These are phyloP conservation scores for Skeletonema potamos DNA, from an alignment of 108 stramenopile species.

Conservation along the genomic window DNA sequence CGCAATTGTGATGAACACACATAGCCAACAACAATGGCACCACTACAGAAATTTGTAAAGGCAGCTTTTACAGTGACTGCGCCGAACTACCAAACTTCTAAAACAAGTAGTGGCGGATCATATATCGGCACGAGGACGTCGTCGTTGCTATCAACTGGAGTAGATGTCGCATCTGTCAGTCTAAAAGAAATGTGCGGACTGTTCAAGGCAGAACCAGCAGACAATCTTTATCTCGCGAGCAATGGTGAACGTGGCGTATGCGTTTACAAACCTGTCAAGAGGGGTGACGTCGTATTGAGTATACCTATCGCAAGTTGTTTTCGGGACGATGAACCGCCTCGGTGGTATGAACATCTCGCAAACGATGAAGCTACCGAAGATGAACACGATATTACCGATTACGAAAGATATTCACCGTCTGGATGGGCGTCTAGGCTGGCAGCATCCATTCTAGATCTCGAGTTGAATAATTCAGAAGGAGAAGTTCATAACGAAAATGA, in stretches of 20 bases:
- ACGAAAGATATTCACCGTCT: conserved; percentile 19
- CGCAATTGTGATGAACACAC: no score
- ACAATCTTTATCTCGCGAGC: background rate
- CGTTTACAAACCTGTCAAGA: conserved; percentile 30
- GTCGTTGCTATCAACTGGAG: background rate
- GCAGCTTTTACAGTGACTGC: background rate
- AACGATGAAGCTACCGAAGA: conserved; percentile 14
- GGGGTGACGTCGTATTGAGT: conserved; percentile 52
- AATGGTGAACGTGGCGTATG: conserved; percentile 54
- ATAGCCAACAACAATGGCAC: background rate
- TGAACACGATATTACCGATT: conserved; percentile 21
- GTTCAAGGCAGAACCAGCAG: conserved; percentile 1
- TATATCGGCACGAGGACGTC: background rate
- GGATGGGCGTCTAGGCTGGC: conserved; percentile 80
- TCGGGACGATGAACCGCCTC: conserved; percentile 62
- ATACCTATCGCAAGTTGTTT: conserved; percentile 68
- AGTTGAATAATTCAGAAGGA: conserved; percentile 7
- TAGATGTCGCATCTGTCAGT: background rate
- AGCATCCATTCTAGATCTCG: conserved; percentile 54
- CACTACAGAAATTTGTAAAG: background rate
- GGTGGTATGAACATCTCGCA: conserved; percentile 33
- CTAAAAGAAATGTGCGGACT: conserved; percentile 7
- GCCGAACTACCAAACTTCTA: background rate
- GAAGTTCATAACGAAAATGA: background rate
- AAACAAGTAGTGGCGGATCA: background rate